Evolutionary conservation across 2,329 filamentous ascomycete genomes (phyloP).

Genomic region (Sphaerulina populicola): DNA sequence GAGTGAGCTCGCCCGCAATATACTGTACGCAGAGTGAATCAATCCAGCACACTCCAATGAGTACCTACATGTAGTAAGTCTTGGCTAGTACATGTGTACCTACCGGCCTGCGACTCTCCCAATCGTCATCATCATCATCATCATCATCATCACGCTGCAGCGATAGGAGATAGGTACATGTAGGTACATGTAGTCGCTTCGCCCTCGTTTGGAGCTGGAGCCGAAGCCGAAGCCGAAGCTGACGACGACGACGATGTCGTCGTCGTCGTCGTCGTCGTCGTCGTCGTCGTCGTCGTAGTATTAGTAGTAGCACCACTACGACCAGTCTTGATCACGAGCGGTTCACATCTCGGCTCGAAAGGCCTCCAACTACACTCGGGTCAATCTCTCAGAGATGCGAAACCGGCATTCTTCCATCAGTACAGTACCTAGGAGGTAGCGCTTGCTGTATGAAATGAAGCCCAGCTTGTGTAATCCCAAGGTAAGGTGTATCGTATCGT

Average conservation of each 20-base stretch:
- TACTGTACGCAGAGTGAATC: constrained; percentile 71
- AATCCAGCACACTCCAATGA: constrained; percentile 60
- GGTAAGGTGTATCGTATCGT: too few species aligned
- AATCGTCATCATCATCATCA: constrained; percentile 20
- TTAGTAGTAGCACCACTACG: too few species aligned
- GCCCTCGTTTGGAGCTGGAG: neutral
- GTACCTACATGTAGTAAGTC: too few species aligned
- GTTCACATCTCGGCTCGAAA: constrained; percentile 51
- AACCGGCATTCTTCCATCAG: constrained; percentile 64
- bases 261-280: too few species aligned
- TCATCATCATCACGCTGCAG: constrained; percentile 17
- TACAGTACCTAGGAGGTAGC: too few species aligned
- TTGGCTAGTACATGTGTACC: too few species aligned
- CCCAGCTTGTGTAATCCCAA: too few species aligned
- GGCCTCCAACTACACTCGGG: constrained; percentile 47
- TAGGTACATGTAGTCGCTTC: too few species aligned
- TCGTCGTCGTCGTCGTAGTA: too few species aligned
- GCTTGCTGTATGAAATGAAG: too few species aligned
- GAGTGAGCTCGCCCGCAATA: constrained; percentile 54
- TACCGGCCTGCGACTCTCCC: constrained; percentile 19
- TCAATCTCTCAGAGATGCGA: constrained; percentile 50
- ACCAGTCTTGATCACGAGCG: constrained; percentile 47
- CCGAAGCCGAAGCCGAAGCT: neutral
- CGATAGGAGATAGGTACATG: constrained; percentile 1
- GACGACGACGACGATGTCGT: neutral